Conservation (phyloP, 2,329 filamentous ascomycete genomes). For the Chaetothyriales sp. region DNA sequence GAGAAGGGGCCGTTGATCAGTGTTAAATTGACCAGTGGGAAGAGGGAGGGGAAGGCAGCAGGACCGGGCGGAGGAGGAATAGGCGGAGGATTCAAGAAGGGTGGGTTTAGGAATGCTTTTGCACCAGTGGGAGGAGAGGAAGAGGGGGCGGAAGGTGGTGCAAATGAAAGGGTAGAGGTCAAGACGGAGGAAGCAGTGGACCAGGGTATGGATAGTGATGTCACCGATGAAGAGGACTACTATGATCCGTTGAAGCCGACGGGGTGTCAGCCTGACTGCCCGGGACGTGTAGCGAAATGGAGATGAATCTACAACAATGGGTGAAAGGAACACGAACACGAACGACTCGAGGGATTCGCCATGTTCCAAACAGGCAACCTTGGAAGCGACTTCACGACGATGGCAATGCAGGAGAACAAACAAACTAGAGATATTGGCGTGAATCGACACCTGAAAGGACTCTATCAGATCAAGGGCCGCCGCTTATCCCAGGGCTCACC, state of each 20-base stretch:
- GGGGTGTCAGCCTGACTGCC: slow-evolving; percentile 32
- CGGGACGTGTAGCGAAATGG: neutral
- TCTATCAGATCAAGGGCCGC: neutral
- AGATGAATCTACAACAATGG: neutral
- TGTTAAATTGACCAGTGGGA: slow-evolving; percentile 17
- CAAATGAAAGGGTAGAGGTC: slow-evolving; percentile 26
- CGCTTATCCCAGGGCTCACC: no score
- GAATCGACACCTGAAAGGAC: neutral
- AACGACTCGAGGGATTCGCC: no score
- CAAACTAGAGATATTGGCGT: neutral
- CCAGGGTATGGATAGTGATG: slow-evolving; percentile 43
- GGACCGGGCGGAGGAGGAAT: slow-evolving; percentile 13
- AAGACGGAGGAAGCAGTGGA: slow-evolving; percentile 26
- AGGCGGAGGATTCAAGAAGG: slow-evolving; percentile 53
- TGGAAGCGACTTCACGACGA: neutral
- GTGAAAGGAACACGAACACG: neutral
- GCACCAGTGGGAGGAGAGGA: slow-evolving; percentile 14
- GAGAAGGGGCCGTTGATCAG: slow-evolving; percentile 29
- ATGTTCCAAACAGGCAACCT: no score
- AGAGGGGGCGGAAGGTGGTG: slow-evolving; percentile 22
- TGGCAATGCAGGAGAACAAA: neutral
- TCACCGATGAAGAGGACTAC: slow-evolving; percentile 48
- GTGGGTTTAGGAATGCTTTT: slow-evolving; percentile 70
- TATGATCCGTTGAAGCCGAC: slow-evolving; percentile 42
- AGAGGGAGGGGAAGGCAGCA: slow-evolving; percentile 41